A percentile compares a stretch with the other conserved stretches of the same genome.
Evolutionary conservation across 345 rosid species (phyloP).

Genomic region (Syzygium oleosum): DNA sequence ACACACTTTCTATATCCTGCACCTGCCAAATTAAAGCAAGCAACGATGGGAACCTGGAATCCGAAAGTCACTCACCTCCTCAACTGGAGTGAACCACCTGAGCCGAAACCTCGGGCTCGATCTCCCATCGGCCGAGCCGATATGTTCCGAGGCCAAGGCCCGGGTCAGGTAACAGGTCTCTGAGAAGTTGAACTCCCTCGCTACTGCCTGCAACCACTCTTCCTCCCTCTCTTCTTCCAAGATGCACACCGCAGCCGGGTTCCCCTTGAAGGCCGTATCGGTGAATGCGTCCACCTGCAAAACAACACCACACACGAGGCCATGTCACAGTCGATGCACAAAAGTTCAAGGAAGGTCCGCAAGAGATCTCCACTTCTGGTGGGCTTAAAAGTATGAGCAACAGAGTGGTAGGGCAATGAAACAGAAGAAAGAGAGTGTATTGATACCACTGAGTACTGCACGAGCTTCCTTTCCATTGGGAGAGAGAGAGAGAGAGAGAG

Average conservation of each 20-base stretch:
- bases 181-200: conserved; percentile 51
- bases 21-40: not conserved
- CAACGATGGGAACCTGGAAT: not conserved
- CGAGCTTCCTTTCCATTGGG: conserved; percentile 24
- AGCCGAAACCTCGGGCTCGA: conserved; percentile 33
- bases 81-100: conserved; percentile 60
- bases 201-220: conserved; percentile 55
- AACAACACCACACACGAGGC: not conserved
- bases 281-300: conserved; percentile 70
- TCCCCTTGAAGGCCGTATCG: conserved; percentile 65
- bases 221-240: conserved; percentile 59
- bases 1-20: not conserved
- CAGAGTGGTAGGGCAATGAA: not conserved
- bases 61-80: conserved; percentile 21
- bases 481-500: not conserved
- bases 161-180: conserved; percentile 37
- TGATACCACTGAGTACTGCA: conserved; percentile 33
- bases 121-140: not conserved
- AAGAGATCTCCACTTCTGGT: not conserved
- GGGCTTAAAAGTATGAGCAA: not conserved
- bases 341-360: not conserved
- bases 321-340: not conserved
- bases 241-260: conserved; percentile 80
- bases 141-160: not conserved
- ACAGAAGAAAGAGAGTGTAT: not conserved